These are phyloP conservation scores for Musa troglodytarum DNA, from an alignment of 176 grass and related monocot species.

Conservation along the genomic window DNA sequence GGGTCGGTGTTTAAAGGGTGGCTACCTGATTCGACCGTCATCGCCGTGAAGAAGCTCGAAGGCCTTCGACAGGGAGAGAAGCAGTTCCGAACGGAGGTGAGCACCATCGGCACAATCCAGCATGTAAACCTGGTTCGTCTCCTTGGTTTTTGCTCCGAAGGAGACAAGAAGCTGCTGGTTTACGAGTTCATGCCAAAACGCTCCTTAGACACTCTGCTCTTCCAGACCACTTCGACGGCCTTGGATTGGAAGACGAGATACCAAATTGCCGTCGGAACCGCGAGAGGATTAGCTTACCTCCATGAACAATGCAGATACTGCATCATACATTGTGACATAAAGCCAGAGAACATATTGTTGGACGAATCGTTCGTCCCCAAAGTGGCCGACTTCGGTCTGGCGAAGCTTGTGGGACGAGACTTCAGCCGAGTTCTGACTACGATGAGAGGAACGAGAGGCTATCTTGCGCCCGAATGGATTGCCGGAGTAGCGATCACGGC, in stretches of 20 bases:
- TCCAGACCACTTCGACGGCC: not conserved
- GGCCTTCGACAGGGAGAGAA: conserved; percentile 14
- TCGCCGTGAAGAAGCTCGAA: conserved; percentile 19
- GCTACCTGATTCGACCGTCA: conserved; percentile 2
- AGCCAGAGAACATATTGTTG: conserved; percentile 17
- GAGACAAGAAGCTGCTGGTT: conserved; percentile 7
- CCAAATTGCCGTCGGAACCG: conserved; percentile 3
- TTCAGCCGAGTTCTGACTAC: conserved; percentile 21
- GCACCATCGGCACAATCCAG: conserved; percentile 12
- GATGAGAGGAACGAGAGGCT: conserved; percentile 18
- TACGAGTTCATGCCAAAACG: conserved; percentile 17
- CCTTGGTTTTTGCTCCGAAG: conserved; percentile 18
- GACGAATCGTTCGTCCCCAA: conserved; percentile 10
- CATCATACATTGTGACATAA: conserved; percentile 18
- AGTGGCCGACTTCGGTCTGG: conserved; percentile 12
- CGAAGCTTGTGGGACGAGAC: conserved; percentile 20
- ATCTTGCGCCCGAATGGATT: conserved; percentile 18
- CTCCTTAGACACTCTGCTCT: conserved; percentile 7
- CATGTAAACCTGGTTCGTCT: conserved; percentile 18
- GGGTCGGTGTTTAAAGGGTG: conserved; percentile 12
- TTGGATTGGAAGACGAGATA: conserved; percentile 16
- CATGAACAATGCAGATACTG: conserved; percentile 21
- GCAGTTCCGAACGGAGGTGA: conserved; percentile 15
- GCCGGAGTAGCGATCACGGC: conserved; percentile 7
- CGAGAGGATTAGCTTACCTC: conserved; percentile 16